Evolutionary conservation across 805 yeast species (phyloP), one percentile per base, ranked within the genome.

Genomic region (Yamadazyma kitorensis): DNA sequence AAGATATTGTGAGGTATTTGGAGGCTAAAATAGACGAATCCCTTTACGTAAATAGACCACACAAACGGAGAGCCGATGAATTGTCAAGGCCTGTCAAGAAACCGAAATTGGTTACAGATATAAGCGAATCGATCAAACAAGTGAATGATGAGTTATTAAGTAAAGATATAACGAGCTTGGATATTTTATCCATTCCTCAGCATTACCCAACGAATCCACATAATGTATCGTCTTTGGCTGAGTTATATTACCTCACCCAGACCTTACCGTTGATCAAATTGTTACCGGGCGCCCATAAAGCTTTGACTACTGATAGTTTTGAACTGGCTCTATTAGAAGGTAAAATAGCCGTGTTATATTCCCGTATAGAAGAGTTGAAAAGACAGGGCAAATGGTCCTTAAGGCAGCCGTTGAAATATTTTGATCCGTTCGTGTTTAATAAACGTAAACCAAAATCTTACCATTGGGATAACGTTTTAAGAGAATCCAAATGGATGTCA

Each of bases 301-400:
- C 85, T 0, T 66, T 91, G 24, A 78, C 88, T 20, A 85, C 98
- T 0, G 91, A 86, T 33, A 78, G 85, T 37, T 93, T 78, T 59
- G 95, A 87, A 51, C 76, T 83, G 48, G 86, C 95, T 0, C 64
- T 89, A 21, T 74, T 86, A 10, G 98, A 93, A 53, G 96, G 96
- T 3, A 84, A 89, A 53, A 80, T 91, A 3, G 86, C 95, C 0
- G 96, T 88, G 8, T 78, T 87, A 13, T 84, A 87, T 48, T 83
- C 94, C 2, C 70, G 98, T 41, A 89, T 93, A 29, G 98, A 91
- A 52, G 98, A 91, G 55, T 68, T 93, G 43, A 86, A 87, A 55
- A 69, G 95, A 29, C 82, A 82, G 38, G 84, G 86, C 2, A 80
- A 85, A 48, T 93, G 98, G 98, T 82, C 95, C 15, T 64, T 93